Conservation (phyloP, 2,329 filamentous ascomycete species). For the Colletotrichum noveboracense region DNA sequence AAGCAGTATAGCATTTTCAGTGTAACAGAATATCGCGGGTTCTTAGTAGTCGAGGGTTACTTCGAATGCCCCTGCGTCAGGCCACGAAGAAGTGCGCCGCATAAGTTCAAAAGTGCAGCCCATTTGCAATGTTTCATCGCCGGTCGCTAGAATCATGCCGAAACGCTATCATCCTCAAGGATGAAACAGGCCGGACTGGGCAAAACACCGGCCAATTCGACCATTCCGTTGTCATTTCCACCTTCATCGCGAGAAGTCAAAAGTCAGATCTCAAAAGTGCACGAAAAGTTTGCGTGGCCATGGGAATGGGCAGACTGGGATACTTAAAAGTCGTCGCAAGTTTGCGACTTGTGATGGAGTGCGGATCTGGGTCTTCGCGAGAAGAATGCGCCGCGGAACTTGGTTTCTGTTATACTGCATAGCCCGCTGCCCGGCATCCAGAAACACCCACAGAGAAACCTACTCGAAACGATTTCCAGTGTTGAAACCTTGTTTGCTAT, state of each 20-base stretch:
- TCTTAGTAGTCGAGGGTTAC: background rate
- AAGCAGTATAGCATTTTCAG: background rate
- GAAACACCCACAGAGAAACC: rapidly evolving
- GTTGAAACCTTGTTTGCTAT: background rate
- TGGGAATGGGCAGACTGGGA: rapidly evolving
- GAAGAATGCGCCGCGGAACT: background rate
- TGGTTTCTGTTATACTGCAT: background rate
- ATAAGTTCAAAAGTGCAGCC: rapidly evolving
- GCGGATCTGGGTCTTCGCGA: background rate
- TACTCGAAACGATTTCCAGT: background rate
- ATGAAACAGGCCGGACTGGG: rapidly evolving
- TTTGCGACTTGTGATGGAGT: background rate
- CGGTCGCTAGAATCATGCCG: background rate
- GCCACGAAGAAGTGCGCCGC: background rate
- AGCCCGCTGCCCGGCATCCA: background rate
- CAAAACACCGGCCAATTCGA: background rate
- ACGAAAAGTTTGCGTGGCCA: rapidly evolving
- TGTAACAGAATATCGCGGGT: background rate
- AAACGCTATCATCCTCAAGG: background rate
- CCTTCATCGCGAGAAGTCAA: background rate
- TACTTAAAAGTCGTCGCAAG: rapidly evolving
- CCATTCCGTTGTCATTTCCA: rapidly evolving
- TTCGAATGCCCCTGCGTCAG: background rate
- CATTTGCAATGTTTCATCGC: rapidly evolving
- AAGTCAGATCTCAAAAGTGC: background rate